Base-by-base conservation (phyloP, 768 basidiomycete species). In the Tulasnella sp. region DNA sequence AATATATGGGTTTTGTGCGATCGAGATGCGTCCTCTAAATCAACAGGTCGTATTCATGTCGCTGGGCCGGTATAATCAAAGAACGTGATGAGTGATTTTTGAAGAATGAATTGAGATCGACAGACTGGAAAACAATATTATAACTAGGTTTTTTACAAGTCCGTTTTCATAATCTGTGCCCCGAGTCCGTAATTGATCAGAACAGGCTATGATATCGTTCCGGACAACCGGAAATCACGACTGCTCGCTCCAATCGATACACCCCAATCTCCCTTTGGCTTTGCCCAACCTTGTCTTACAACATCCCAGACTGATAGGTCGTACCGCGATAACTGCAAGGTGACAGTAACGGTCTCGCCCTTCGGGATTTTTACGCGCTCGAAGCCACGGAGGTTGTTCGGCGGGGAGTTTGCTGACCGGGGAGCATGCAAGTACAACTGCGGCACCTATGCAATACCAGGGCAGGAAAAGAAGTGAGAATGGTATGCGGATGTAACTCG, bases 351-450 rank as follows among this genome's bases (percentile, higher is more conserved):
- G 27, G 58, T 64, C 56, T 62, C 41, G 11, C 67, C 67, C 1
- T 60, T 51, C 11, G 52, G 29, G 32, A 67, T 58, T 9, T 17
- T 32, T 29, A 65, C 43, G 29, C 61, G 38, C 11, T 63, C 64
- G 58, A 68, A 68, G 49, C 66, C 67, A 15, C 62, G 59, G 32
- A 68, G 66, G 41, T 65, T 61, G 24, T 59, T 60, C 15, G 67
- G 67, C 32, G 61, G 63, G n/a, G 54, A 56, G 27, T 56, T 48
- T 2, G 50, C 56, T 3, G 58, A 58, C 13, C 58, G 27, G 11
- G 67, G 67, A 51, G 56, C 63, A 21, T 51, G 47, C 8, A 68
- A 64, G 56, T 67, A 68, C 19, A 68, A 27, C 49, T 67, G 66
- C 10, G 66, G 63, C 27, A 67, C 55, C 55, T 56, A 53, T 26